Conservation (phyloP, 805 yeast species). For the Cyberlindnera mycetangii region DNA sequence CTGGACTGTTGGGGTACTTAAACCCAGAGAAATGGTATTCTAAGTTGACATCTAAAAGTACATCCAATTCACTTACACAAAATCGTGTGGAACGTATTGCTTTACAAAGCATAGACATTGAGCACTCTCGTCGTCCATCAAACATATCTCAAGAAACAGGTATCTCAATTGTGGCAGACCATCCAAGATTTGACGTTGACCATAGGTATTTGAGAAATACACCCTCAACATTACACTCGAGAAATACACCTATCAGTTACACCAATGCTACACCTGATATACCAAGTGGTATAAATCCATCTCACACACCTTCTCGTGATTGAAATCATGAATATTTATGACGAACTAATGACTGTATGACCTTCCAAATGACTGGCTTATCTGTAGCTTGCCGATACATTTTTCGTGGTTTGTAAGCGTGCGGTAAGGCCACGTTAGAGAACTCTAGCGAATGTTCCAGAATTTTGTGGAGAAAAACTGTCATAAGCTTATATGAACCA, state of each 20-base stretch:
- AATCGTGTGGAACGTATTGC: conserved; percentile 12
- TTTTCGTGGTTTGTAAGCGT: neutral
- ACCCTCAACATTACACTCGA: conserved; percentile 22
- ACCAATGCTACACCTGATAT: conserved; percentile 16
- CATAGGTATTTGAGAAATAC: conserved; percentile 27
- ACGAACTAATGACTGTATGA: conserved; percentile 1
- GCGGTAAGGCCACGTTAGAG: neutral
- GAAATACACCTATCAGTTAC: conserved; percentile 13
- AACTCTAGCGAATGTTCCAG: conserved; percentile 1
- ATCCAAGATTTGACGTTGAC: conserved; percentile 28
- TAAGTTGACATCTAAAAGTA: neutral
- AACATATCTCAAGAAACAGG: conserved; percentile 15
- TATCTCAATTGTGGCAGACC: conserved; percentile 23
- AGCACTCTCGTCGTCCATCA: conserved; percentile 6
- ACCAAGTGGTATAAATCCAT: conserved; percentile 2
- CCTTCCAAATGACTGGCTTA: no score
- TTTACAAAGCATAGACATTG: conserved; percentile 13
- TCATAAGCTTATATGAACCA: neutral
- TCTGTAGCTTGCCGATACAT: neutral
- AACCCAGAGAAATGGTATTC: conserved; percentile 9
- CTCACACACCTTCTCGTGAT: neutral
- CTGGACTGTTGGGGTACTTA: conserved; percentile 12
- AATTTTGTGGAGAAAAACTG: neutral
- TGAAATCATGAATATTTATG: neutral
- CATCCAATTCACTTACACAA: neutral